Evolutionary conservation across 106 monocot species (phyloP).

Genomic region (Alisma plantagoaquatica): DNA sequence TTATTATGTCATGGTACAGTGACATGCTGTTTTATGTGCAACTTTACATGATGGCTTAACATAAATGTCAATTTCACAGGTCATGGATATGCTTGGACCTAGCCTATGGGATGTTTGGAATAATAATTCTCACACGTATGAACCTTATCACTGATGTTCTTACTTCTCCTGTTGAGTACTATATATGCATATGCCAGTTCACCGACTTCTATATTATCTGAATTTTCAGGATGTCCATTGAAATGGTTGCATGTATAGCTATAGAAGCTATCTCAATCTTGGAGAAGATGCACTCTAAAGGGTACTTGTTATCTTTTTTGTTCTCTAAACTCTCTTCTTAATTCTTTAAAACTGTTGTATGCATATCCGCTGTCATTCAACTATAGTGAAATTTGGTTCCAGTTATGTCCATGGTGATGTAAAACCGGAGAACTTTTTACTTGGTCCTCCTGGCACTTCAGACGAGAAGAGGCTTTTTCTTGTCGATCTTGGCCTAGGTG

Average conservation of each 20-base stretch:
- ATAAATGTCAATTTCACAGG: constrained; percentile 24
- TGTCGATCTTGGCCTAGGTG: constrained; percentile 96
- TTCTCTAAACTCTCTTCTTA: neutral
- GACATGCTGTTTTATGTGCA: neutral
- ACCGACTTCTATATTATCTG: too few species aligned
- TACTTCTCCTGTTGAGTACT: neutral
- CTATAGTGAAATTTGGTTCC: neutral
- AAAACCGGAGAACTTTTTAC: constrained; percentile 94
- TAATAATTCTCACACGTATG: constrained; percentile 58
- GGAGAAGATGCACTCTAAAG: constrained; percentile 28
- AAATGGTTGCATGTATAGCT: constrained; percentile 30
- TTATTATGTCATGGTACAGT: constrained; percentile 64
- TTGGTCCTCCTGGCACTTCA: constrained; percentile 69
- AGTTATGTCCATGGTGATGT: constrained; percentile 99
- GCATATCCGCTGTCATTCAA: too few species aligned
- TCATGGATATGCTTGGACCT: constrained; percentile 90
- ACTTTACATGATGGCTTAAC: too few species aligned
- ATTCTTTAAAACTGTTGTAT: too few species aligned
- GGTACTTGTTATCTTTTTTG: constrained; percentile 3
- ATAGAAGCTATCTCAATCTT: constrained; percentile 26
- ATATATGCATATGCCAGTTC: too few species aligned
- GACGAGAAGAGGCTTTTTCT: constrained; percentile 93
- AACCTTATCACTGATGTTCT: constrained; percentile 2
- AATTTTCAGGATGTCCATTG: constrained; percentile 21
- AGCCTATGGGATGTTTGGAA: constrained; percentile 95